Evolutionary conservation across 2,329 filamentous ascomycete genomes (phyloP).

Genomic region (Pseudofabraea citricarpa): DNA sequence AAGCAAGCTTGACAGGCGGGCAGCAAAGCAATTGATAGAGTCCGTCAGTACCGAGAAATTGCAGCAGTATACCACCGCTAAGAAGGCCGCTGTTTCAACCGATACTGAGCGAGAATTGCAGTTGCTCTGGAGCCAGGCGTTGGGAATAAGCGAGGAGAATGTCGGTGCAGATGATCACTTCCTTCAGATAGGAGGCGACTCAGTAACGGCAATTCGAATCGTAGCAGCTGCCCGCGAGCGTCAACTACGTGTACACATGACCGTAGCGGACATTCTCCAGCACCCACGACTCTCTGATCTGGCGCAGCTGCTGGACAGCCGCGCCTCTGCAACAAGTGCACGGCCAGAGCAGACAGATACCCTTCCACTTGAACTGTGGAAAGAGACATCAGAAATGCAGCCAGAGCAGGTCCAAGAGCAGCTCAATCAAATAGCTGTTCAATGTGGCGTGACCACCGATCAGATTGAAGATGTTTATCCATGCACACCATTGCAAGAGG

Average conservation of each 20-base stretch:
- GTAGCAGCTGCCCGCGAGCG: constrained; percentile 24
- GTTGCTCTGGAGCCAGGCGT: neutral
- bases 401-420: neutral
- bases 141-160: constrained; percentile 6
- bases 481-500: constrained; percentile 6
- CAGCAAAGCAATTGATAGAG: neutral
- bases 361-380: neutral
- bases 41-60: neutral
- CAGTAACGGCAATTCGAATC: constrained; percentile 35
- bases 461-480: constrained; percentile 6
- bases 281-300: neutral
- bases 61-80: neutral
- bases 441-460: constrained; percentile 29
- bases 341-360: neutral
- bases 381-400: neutral
- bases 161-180: constrained; percentile 36
- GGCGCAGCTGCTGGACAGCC: too few species aligned
- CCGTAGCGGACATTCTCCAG: neutral
- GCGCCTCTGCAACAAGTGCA: neutral
- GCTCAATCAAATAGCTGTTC: neutral
- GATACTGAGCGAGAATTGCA: neutral
- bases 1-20: constrained; percentile 11
- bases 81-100: neutral
- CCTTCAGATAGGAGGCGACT: constrained; percentile 40
- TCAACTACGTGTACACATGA: constrained; percentile 14